These are phyloP conservation scores for Strobilomyces confusus DNA, from an alignment of 768 basidiomycete genomes.

Conservation along the genomic window DNA sequence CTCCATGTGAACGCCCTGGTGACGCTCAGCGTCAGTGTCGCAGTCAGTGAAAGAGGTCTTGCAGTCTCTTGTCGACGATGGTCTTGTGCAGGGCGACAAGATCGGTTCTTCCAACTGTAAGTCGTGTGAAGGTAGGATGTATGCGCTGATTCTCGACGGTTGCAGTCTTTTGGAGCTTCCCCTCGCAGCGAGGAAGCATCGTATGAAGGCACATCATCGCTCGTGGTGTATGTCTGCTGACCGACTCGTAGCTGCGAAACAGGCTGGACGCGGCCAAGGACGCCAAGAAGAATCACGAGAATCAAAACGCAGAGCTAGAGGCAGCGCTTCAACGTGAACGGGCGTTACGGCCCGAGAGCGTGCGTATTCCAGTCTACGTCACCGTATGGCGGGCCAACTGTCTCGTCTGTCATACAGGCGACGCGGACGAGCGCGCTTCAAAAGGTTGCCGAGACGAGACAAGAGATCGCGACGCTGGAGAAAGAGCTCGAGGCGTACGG, in stretches of 20 bases:
- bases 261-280: slow-evolving; percentile 51
- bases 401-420: slow-evolving; percentile 42
- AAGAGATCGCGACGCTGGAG: slow-evolving; percentile 49
- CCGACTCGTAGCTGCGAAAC: slow-evolving; percentile 48
- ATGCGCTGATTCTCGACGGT: slow-evolving; percentile 18
- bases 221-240: not conserved
- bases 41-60: slow-evolving; percentile 92
- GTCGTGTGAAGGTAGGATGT: slow-evolving; percentile 26
- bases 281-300: slow-evolving; percentile 36
- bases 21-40: slow-evolving; percentile 48
- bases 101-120: slow-evolving; percentile 92
- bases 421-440: slow-evolving; percentile 52
- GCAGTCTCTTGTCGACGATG: slow-evolving; percentile 83
- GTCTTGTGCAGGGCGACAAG: slow-evolving; percentile 83
- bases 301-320: slow-evolving; percentile 49
- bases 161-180: slow-evolving; percentile 93
- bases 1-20: not conserved
- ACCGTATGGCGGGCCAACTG: not conserved
- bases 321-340: slow-evolving; percentile 48
- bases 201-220: slow-evolving; percentile 36
- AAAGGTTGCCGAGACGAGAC: slow-evolving; percentile 44
- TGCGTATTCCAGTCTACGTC: slow-evolving; percentile 26
- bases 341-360: slow-evolving; percentile 53
- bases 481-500: slow-evolving; percentile 74
- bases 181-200: slow-evolving; percentile 78